Percentiles rank a stretch among this genome's conserved stretches.
Evolutionary conservation across 2,329 filamentous ascomycete species (phyloP).

Genomic region (Magnaporthiopsis rhizophila): DNA sequence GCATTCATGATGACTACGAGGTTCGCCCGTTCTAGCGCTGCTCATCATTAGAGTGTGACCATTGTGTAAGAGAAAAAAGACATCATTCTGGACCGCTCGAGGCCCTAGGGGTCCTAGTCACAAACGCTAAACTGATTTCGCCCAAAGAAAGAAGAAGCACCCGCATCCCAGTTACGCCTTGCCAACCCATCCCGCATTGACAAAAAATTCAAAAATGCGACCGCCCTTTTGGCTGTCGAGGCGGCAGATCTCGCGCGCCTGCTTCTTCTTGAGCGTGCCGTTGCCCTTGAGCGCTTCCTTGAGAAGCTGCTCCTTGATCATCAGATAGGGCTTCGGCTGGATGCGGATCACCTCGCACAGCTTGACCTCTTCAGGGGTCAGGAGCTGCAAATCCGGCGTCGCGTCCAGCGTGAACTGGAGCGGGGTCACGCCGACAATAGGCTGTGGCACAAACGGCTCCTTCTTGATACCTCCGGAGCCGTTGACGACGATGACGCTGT

Average conservation of each 20-base stretch:
- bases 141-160: not conserved
- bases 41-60: not conserved
- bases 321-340: conserved; percentile 89
- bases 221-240: conserved; percentile 80
- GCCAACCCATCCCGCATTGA: conserved; percentile 84
- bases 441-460: conserved; percentile 45
- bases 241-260: conserved; percentile 75
- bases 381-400: conserved; percentile 73
- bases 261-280: conserved; percentile 86
- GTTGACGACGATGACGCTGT: conserved; percentile 19
- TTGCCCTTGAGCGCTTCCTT: conserved; percentile 86
- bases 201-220: conserved; percentile 89
- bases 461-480: conserved; percentile 25
- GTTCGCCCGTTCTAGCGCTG: too few relatives aligned
- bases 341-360: conserved; percentile 78
- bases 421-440: conserved; percentile 53
- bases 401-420: conserved; percentile 67
- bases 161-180: conserved; percentile 50
- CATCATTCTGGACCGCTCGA: not conserved
- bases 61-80: not conserved
- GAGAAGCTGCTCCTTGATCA: conserved; percentile 88
- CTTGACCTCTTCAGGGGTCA: conserved; percentile 77
- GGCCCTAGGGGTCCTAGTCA: not conserved
- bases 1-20: too few relatives aligned
- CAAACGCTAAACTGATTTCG: not conserved